Conservation (phyloP, 75 land plant species). For the Selaginella moellendorffii region DNA sequence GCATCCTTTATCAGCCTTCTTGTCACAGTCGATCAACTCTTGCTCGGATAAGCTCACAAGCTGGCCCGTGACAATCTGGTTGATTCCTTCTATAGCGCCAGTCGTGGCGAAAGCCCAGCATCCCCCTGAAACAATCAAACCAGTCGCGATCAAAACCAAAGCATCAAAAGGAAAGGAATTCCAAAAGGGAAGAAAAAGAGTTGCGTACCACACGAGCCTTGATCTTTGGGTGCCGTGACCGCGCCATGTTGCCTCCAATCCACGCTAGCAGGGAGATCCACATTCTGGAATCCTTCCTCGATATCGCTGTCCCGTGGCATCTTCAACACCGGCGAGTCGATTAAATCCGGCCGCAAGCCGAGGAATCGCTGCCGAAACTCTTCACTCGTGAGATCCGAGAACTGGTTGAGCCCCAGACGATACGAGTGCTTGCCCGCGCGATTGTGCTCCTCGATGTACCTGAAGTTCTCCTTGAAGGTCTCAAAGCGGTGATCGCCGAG, state of each 20-base stretch:
- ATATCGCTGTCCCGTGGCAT: not conserved
- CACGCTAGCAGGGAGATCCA: not conserved
- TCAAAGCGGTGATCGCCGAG: slow-evolving; percentile 21
- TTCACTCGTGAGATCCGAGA: not conserved
- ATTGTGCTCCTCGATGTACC: slow-evolving; percentile 21
- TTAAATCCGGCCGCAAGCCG: not conserved
- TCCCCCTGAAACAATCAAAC: slow-evolving; percentile 27
- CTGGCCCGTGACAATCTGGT: slow-evolving; percentile 27
- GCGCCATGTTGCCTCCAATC: slow-evolving; percentile 9
- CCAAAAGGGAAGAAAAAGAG: no score
- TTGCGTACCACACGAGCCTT: slow-evolving; percentile 7
- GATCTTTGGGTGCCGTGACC: not conserved
- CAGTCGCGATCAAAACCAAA: not conserved
- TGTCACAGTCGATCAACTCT: slow-evolving; percentile 6
- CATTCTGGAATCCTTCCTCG: not conserved
- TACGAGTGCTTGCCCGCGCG: not conserved
- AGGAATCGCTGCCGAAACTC: slow-evolving; percentile 3
- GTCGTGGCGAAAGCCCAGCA: slow-evolving; percentile 72
- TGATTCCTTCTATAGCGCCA: slow-evolving; percentile 59
- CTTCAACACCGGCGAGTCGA: not conserved
- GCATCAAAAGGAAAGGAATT: not conserved
- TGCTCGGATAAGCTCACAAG: slow-evolving; percentile 3
- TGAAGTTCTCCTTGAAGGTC: slow-evolving; percentile 46
- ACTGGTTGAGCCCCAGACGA: slow-evolving; percentile 5
- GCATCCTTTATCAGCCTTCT: slow-evolving; percentile 27